phyloP scores from a whole-genome alignment of 495 filamentous ascomycete genomes.

The Neurospora intermedia region DNA sequence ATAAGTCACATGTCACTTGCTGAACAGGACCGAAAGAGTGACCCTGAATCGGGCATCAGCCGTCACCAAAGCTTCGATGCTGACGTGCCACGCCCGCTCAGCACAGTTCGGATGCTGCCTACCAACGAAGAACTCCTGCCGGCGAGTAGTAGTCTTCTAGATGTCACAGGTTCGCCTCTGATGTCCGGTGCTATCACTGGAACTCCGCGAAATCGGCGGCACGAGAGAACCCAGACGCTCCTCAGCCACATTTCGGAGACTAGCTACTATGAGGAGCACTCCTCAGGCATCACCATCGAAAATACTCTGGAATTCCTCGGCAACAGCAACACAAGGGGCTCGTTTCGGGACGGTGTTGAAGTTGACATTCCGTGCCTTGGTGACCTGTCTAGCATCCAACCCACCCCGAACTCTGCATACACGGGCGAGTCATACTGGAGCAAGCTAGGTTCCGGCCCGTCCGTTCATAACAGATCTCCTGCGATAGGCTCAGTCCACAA shows the following conservation, averaged over 20 bases:
- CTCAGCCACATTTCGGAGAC: slow-evolving; percentile 16
- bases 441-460: background rate
- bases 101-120: background rate
- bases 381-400: slow-evolving; percentile 20
- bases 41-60: background rate
- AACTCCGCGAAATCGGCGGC: background rate
- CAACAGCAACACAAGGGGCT: slow-evolving; percentile 1
- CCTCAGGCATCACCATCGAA: slow-evolving; percentile 2
- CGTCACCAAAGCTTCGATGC: background rate
- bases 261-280: slow-evolving; percentile 9
- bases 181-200: background rate
- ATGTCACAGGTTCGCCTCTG: background rate
- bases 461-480: background rate
- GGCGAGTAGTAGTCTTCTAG: background rate
- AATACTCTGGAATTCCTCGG: slow-evolving; percentile 6
- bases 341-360: slow-evolving; percentile 20
- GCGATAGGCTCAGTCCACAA: background rate
- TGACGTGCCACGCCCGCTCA: background rate
- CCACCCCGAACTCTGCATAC: slow-evolving; percentile 23
- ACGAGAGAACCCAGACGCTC: background rate
- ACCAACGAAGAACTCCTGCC: background rate
- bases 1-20: background rate
- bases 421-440: background rate
- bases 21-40: background rate
- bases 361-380: slow-evolving; percentile 19